Percentiles rank a stretch among this genome's conserved stretches.
These are phyloP conservation scores for Salisapilia sapeloensis DNA, from an alignment of 352 stramenopile genomes.

Conservation along the genomic window DNA sequence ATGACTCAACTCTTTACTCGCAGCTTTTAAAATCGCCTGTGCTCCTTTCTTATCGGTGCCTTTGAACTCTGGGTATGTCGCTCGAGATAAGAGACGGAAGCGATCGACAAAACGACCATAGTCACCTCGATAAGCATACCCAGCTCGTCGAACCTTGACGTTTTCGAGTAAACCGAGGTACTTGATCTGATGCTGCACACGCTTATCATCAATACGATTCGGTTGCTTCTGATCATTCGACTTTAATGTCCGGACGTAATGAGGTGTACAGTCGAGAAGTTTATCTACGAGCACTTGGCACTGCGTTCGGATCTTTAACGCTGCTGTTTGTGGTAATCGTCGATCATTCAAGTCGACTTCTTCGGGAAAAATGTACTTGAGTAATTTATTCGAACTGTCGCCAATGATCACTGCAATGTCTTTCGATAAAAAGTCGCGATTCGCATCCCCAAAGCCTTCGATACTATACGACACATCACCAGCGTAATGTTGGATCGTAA, in stretches of 20 bases:
- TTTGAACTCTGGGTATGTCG: conserved; percentile 69
- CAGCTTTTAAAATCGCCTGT: conserved; percentile 64
- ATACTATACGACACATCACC: conserved; percentile 78
- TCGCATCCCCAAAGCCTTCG: conserved; percentile 64
- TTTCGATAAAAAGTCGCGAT: conserved; percentile 70
- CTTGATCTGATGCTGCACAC: conserved; percentile 79
- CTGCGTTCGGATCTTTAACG: conserved; percentile 75
- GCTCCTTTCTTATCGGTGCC: conserved; percentile 72
- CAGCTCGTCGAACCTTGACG: conserved; percentile 72
- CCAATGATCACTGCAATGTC: conserved; percentile 70
- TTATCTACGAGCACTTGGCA: conserved; percentile 75
- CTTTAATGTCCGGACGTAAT: conserved; percentile 88
- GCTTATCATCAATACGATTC: conserved; percentile 72
- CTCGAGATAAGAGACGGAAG: conserved; percentile 62
- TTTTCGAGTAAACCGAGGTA: conserved; percentile 80
- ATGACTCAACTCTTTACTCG: conserved; percentile 43
- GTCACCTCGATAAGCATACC: conserved; percentile 74
- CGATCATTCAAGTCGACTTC: conserved; percentile 71
- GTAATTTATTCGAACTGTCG: conserved; percentile 71
- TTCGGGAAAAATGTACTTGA: conserved; percentile 75
- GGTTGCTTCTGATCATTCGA: conserved; percentile 81
- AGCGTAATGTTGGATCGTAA: conserved; percentile 76
- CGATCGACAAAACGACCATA: conserved; percentile 77
- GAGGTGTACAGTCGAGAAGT: conserved; percentile 81
- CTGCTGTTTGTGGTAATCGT: conserved; percentile 57